Conservation (phyloP, 768 basidiomycete species). For the Mycena crocata region DNA sequence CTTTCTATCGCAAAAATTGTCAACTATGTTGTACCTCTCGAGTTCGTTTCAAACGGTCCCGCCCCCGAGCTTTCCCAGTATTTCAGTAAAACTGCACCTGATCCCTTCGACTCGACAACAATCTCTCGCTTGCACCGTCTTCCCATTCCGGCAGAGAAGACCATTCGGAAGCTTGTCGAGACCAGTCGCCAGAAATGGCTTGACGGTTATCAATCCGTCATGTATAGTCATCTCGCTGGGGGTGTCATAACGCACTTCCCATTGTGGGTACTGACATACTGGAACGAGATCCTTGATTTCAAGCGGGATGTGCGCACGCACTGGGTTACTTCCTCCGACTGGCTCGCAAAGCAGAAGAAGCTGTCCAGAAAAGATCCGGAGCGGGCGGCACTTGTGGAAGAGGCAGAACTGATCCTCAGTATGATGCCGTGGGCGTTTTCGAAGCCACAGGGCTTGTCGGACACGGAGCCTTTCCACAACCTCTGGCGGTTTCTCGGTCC, state of each 20-base stretch:
- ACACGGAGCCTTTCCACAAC: background rate
- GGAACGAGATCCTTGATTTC: conserved; percentile 14
- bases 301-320: conserved; percentile 5
- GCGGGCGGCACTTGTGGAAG: conserved; percentile 6
- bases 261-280: conserved; percentile 19
- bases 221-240: conserved; percentile 11
- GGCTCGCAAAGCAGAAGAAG: conserved; percentile 4
- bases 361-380: background rate
- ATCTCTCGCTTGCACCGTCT: conserved; percentile 5
- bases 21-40: background rate
- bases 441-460: conserved; percentile 9
- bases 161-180: conserved; percentile 1
- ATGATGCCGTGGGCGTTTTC: conserved; percentile 20
- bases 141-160: conserved; percentile 8
- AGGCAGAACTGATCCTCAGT: conserved; percentile 9
- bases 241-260: conserved; percentile 10
- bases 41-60: background rate
- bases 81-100: background rate
- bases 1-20: background rate
- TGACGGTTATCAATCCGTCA: background rate
- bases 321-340: conserved; percentile 6
- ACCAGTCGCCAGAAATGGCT: conserved; percentile 4
- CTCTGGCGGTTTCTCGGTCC: conserved; percentile 19
- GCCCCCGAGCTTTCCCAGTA: background rate
- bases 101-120: background rate